phyloP scores from a whole-genome alignment of 164 flowering plant species.

The Aristolochia contorta region DNA sequence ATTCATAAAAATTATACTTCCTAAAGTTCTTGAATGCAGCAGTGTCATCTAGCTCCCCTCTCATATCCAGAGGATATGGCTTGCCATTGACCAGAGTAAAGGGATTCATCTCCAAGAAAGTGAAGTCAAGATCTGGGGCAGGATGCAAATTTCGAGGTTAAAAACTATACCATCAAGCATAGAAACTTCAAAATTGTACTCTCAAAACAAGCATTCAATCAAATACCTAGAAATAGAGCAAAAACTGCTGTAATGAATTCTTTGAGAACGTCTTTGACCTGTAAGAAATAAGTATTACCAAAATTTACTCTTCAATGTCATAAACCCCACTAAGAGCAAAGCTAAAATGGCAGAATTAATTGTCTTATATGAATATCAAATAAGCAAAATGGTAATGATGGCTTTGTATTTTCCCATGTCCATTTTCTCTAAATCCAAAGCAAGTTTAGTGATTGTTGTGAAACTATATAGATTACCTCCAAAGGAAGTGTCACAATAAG shows the following conservation, averaged over 20 bases:
- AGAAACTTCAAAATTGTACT: neutral
- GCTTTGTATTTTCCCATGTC: too few relatives aligned
- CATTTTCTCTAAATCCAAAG: neutral
- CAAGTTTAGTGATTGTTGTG: neutral
- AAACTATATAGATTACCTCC: constrained; percentile 37
- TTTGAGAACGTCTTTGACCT: constrained; percentile 63
- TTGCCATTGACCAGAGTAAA: constrained; percentile 84
- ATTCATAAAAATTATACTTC: constrained; percentile 35
- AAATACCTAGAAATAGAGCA: constrained; percentile 65
- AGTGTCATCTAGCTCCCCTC: constrained; percentile 98
- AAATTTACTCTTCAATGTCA: neutral
- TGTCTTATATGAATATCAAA: too few relatives aligned
- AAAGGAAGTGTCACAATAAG: constrained; percentile 81
- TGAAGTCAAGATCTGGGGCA: constrained; percentile 82
- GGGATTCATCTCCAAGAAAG: constrained; percentile 98
- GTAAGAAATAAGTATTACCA: constrained; percentile 6
- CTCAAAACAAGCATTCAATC: neutral
- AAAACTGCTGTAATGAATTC: constrained; percentile 65
- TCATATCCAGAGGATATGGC: constrained; percentile 99
- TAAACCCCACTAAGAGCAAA: neutral
- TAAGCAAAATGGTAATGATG: too few relatives aligned
- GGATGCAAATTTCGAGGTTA: neutral
- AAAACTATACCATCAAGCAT: neutral
- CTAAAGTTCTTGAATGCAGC: constrained; percentile 98
- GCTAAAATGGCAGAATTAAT: neutral